phyloP scores from a whole-genome alignment of 1,139 yeast species.

The Candida freyschussii region DNA sequence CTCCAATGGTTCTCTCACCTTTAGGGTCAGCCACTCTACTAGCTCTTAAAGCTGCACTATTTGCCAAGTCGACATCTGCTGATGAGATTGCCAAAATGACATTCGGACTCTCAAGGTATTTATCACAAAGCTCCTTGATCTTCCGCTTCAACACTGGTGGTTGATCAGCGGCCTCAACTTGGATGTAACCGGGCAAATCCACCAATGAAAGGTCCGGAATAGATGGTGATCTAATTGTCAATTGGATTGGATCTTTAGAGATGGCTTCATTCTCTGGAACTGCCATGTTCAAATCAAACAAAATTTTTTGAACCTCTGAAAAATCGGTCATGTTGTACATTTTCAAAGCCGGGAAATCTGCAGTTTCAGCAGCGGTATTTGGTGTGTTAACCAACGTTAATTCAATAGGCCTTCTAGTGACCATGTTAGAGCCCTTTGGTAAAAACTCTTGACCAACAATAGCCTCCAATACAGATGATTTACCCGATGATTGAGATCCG shows the following conservation, averaged over 20 bases:
- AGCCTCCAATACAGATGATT: conserved; percentile 88
- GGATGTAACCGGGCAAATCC: conserved; percentile 96
- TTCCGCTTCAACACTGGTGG: conserved; percentile 77
- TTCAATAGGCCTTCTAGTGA: conserved; percentile 92
- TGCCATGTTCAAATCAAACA: conserved; percentile 85
- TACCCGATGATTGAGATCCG: conserved; percentile 97
- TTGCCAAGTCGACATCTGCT: conserved; percentile 97
- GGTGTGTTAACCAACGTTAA: conserved; percentile 87
- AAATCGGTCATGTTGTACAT: conserved; percentile 82
- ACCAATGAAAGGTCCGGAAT: conserved; percentile 94
- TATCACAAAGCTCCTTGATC: conserved; percentile 75
- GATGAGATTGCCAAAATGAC: conserved; percentile 94
- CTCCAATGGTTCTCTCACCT: conserved; percentile 95
- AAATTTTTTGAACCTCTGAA: conserved; percentile 75
- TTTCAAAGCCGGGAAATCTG: conserved; percentile 90
- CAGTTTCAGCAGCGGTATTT: conserved; percentile 74
- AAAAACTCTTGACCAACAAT: conserved; percentile 92
- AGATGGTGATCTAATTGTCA: conserved; percentile 83
- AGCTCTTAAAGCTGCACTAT: conserved; percentile 89
- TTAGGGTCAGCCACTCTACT: conserved; percentile 90
- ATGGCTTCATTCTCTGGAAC: conserved; percentile 84
- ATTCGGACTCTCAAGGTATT: conserved; percentile 85
- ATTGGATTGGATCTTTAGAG: conserved; percentile 86
- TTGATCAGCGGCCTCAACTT: conserved; percentile 94
- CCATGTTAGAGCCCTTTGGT: conserved; percentile 95